Evolutionary conservation across 495 filamentous ascomycete genomes (phyloP).

Genomic region (Penicillium robsamsonii): DNA sequence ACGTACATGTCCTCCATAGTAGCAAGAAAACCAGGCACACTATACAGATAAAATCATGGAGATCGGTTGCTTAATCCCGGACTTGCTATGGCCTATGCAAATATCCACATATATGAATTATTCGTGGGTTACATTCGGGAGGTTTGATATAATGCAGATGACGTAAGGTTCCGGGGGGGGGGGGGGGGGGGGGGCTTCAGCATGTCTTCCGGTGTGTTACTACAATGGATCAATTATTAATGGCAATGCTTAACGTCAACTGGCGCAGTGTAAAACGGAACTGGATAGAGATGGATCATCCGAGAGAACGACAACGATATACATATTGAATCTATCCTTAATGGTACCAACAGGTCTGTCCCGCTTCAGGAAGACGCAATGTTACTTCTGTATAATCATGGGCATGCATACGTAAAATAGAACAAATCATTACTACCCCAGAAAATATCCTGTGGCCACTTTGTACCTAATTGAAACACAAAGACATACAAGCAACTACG

Average conservation of each 20-base stretch:
- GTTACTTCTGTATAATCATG: not conserved
- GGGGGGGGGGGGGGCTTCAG: not conserved
- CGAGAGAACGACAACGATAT: not conserved
- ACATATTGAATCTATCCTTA: not conserved
- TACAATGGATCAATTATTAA: not conserved
- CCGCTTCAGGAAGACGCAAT: not conserved
- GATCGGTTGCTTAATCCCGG: not conserved
- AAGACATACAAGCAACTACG: not conserved
- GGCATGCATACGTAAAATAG: not conserved
- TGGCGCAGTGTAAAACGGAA: not conserved
- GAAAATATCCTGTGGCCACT: not conserved
- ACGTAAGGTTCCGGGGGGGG: constrained; percentile 4
- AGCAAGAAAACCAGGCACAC: not conserved
- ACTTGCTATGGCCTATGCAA: not conserved
- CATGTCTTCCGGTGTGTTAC: not conserved
- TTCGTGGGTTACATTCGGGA: constrained; percentile 27
- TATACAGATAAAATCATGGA: not conserved
- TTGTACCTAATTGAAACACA: not conserved
- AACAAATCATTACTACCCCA: not conserved
- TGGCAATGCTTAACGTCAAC: not conserved
- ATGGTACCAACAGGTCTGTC: not conserved
- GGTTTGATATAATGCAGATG: constrained; percentile 19
- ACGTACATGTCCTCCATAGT: too few species aligned
- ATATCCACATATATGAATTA: not conserved
- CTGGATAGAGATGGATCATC: not conserved